Evolutionary conservation across 306 rosid genomes (phyloP).

Genomic region (Quercus dentata): DNA sequence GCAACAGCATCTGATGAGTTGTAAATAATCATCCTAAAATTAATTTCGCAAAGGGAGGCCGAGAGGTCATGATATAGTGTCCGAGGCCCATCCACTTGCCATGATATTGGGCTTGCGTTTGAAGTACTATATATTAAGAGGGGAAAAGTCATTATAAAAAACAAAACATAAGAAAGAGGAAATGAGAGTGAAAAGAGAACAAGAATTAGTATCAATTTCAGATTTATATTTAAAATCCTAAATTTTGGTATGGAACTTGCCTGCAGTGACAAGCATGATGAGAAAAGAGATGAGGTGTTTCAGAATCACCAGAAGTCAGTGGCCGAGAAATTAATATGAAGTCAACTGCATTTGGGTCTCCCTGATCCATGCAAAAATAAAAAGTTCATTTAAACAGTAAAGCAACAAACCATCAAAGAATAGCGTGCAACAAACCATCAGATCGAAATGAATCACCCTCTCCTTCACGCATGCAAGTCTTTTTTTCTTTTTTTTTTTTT

Average conservation of each 20-base stretch:
- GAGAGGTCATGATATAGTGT: slow-evolving; percentile 71
- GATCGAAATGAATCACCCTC: not conserved
- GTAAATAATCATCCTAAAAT: slow-evolving; percentile 65
- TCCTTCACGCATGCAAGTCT: not conserved
- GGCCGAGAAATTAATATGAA: slow-evolving; percentile 74
- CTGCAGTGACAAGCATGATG: slow-evolving; percentile 88
- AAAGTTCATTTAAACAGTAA: slow-evolving; percentile 15
- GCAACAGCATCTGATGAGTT: slow-evolving; percentile 57
- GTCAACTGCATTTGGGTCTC: slow-evolving; percentile 64
- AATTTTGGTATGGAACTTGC: slow-evolving; percentile 39
- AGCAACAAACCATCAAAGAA: slow-evolving; percentile 3
- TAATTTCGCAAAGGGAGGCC: slow-evolving; percentile 63
- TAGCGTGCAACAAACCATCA: not conserved
- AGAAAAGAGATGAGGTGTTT: slow-evolving; percentile 57
- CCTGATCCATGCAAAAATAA: slow-evolving; percentile 40
- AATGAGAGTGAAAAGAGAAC: not conserved
- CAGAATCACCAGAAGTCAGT: slow-evolving; percentile 42
- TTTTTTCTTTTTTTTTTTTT: not conserved
- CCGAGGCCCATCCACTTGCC: slow-evolving; percentile 86
- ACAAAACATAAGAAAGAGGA: not conserved
- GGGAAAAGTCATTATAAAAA: slow-evolving; percentile 4
- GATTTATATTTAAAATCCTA: slow-evolving; percentile 14
- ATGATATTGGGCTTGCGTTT: slow-evolving; percentile 74
- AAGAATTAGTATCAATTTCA: slow-evolving; percentile 10
- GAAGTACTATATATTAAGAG: slow-evolving; percentile 47